Evolutionary conservation across 345 rosid genomes (phyloP), one percentile per base, ranked within the genome.

Genomic region (Limnanthes douglasii): DNA sequence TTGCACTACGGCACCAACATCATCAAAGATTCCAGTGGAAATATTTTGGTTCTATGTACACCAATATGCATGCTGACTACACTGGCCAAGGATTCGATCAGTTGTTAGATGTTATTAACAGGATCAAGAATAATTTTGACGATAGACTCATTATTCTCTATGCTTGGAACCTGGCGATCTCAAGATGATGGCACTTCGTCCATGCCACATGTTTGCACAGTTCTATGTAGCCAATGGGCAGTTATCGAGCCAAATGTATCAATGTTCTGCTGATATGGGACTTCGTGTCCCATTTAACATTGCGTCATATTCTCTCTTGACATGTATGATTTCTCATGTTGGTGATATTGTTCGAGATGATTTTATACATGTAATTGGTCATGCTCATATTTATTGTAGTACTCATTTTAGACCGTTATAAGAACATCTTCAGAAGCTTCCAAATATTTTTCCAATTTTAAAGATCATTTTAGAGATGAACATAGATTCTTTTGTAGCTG

Each of bases 111-210:
- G n/a, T n/a, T n/a, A n/a, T n/a, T n/a, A n/a, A n/a, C n/a, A n/a
- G n/a, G n/a, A n/a, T n/a, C 17, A 79, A 72, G 69, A 72, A 64
- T 42, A 66, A 67, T 39, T 85, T 82, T 21, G 49, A 72, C 58
- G 85, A 79, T 38, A 68, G 78, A 11, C 53, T 81, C 26, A 79
- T 75, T 39, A 45, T 79, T 19, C 75, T 79, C 34, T 75, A 81
- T 16, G 85, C 93, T 45, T 79, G 85, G 86, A 79, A n/a, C n/a
- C n/a, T n/a, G n/a, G n/a, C 54, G 66, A n/a, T n/a, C n/a, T n/a
- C n/a, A n/a, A n/a, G n/a, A n/a, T n/a, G n/a, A n/a, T n/a, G n/a
- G n/a, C n/a, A n/a, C n/a, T n/a, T n/a, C n/a, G n/a, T n/a, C n/a
- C n/a, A n/a, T n/a, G n/a, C n/a, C n/a, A n/a, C n/a, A n/a, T n/a